Base-by-base conservation (phyloP, 2,329 filamentous ascomycete genomes). In the Colletotrichum liaoningense region DNA sequence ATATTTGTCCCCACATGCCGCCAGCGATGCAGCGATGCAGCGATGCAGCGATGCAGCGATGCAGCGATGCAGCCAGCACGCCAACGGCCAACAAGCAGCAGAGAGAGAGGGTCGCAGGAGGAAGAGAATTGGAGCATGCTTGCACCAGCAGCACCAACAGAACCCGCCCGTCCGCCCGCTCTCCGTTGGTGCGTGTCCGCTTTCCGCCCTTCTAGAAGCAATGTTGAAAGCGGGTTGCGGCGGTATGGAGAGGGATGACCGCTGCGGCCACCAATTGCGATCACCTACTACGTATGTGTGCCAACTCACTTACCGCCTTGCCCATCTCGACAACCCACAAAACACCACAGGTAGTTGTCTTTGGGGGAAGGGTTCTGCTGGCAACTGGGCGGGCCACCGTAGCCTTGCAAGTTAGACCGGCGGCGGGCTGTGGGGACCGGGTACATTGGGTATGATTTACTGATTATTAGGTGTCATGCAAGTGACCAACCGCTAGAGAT, bases 131-230 rank as follows among this genome's bases (percentile, higher is more conserved):
- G 42, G 8, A 49, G 42, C 42, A 49, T 49, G 19, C 26, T 35
- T 38, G n/a, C 49, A 54, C n/a, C 59, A 55, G 30, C 46, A 30
- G 22, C 35, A 60, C n/a, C 28, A 67, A 26, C 42, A 70, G 55
- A 59, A 28, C 55, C 30, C 55, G 54, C 65, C 64, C 64, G 54
- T 65, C 64, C 64, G 12, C 49, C 49, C 33, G 57, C 46, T 57
- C 46, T 38, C 42, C 38, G 62, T 54, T 56, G 52, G 54, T 57
- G n/a, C 38, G 26, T 35, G 59, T 56, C 64, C 64, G 64, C 69
- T 54, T 57, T 65, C 35, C 60, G 56, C 55, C 66, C 67, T 70
- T 73, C 70, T 73, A 73, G 70, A 73, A 73, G 67, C 55, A 49
- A 54, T 38, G 38, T 42, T 62, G 26, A 35, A 35, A 62, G 56